phyloP scores from a whole-genome alignment of 2,329 filamentous ascomycete genomes.

The Zasmidium citrigriseum region DNA sequence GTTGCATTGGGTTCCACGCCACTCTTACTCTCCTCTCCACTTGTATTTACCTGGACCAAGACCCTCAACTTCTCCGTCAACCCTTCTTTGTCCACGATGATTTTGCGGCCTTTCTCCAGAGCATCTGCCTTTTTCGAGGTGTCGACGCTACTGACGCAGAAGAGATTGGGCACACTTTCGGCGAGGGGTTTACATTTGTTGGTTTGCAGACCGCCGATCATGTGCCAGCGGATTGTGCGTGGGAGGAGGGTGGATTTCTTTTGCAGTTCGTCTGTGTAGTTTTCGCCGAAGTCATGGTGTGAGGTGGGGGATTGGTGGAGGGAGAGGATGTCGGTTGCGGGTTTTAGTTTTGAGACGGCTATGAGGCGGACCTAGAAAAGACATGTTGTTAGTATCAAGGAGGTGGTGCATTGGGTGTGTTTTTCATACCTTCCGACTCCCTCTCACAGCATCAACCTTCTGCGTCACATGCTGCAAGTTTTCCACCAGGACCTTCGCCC shows the following conservation, averaged over 20 bases:
- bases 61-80: conserved; percentile 59
- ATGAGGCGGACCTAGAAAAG: conserved; percentile 75
- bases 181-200: conserved; percentile 90
- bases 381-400: conserved; percentile 7
- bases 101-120: conserved; percentile 73
- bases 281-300: conserved; percentile 83
- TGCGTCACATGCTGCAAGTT: conserved; percentile 45
- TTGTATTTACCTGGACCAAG: conserved; percentile 95
- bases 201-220: conserved; percentile 91
- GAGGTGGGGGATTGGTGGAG: conserved; percentile 62
- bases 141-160: conserved; percentile 90
- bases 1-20: conserved; percentile 70
- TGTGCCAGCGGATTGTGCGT: conserved; percentile 81
- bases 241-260: conserved; percentile 85
- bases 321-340: conserved; percentile 84
- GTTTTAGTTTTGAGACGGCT: conserved; percentile 95
- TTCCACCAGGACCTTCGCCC: conserved; percentile 48
- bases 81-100: conserved; percentile 45
- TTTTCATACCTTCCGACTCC: conserved; percentile 21
- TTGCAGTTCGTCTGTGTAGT: conserved; percentile 79
- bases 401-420: neutral
- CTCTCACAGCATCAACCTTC: conserved; percentile 40
- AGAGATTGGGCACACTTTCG: conserved; percentile 80
- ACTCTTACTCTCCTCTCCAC: conserved; percentile 81
- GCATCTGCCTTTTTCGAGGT: conserved; percentile 81